A percentile compares a stretch with the other conserved stretches of the same genome.
These are phyloP conservation scores for Halophytophthora polymorphica DNA, from an alignment of 352 stramenopile species.

Conservation along the genomic window DNA sequence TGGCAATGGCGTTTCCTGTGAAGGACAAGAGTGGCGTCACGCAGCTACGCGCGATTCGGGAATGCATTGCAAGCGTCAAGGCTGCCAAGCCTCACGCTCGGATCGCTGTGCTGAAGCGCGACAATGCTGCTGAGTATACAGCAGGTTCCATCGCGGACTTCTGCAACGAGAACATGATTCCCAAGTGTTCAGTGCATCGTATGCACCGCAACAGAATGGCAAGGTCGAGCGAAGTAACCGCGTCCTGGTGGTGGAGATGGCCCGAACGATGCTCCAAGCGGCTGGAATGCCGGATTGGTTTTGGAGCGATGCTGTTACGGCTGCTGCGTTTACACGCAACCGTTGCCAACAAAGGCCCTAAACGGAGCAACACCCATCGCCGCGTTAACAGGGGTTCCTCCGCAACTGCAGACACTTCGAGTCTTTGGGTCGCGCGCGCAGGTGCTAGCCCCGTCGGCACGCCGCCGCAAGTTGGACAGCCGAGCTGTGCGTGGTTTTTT, in stretches of 20 bases:
- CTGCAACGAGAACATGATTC: slow-evolving; percentile 10
- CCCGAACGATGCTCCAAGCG: slow-evolving; percentile 2
- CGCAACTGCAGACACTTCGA: slow-evolving; percentile 3
- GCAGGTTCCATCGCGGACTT: slow-evolving; percentile 7
- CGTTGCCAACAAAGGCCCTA: slow-evolving; percentile 3
- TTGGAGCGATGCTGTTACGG: slow-evolving; percentile 6
- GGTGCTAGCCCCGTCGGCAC: slow-evolving; percentile 4
- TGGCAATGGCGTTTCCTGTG: slow-evolving; percentile 3
- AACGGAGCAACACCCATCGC: slow-evolving; percentile 7
- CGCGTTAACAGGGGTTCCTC: background rate
- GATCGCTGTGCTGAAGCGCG: slow-evolving; percentile 8
- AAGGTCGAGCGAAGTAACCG: slow-evolving; percentile 12
- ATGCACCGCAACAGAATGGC: slow-evolving; percentile 8
- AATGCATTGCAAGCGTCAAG: no score
- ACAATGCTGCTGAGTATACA: slow-evolving; percentile 13
- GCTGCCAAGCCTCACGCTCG: no score
- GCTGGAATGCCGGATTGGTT: slow-evolving; percentile 2
- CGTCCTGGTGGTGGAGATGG: slow-evolving; percentile 11
- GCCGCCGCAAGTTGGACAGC: slow-evolving; percentile 8
- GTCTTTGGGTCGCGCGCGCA: slow-evolving; percentile 9
- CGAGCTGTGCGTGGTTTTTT: slow-evolving; percentile 8
- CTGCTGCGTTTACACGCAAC: slow-evolving; percentile 12
- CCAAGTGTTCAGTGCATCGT: slow-evolving; percentile 7
- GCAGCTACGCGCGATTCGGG: no score
- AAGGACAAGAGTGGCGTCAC: no score